These are phyloP conservation scores for Nyctanthes arbortristis DNA, from an alignment of 257 asterid genomes.

Conservation along the genomic window DNA sequence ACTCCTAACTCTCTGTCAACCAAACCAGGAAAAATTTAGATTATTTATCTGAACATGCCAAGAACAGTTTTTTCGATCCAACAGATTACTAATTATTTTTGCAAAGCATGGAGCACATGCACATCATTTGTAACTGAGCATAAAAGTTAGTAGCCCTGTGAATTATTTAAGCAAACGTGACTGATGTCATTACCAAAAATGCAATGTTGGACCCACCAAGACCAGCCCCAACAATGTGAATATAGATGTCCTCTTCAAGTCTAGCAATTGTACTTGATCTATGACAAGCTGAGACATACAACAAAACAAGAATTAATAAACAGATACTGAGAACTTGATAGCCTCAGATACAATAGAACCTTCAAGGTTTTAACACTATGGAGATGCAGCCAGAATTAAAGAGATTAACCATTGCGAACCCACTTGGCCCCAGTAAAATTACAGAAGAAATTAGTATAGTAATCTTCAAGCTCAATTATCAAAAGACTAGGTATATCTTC, in stretches of 20 bases:
- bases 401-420: not conserved
- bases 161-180: not conserved
- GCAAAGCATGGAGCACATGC: slow-evolving; percentile 8
- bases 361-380: slow-evolving; percentile 8
- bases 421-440: not conserved
- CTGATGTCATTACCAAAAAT: slow-evolving; percentile 65
- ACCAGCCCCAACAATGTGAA: slow-evolving; percentile 85
- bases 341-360: slow-evolving; percentile 8
- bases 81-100: not conserved
- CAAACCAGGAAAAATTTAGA: not conserved
- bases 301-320: slow-evolving; percentile 7
- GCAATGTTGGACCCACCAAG: slow-evolving; percentile 95
- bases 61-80: not conserved
- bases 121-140: not conserved
- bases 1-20: not conserved
- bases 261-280: slow-evolving; percentile 65
- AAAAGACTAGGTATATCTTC: slow-evolving; percentile 2
- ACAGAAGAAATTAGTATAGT: not conserved
- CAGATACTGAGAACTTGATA: not conserved
- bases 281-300: slow-evolving; percentile 52
- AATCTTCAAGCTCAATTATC: slow-evolving; percentile 2
- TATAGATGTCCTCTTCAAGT: slow-evolving; percentile 69
- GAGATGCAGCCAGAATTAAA: slow-evolving; percentile 4
- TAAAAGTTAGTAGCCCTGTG: not conserved
- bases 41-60: not conserved